Evolutionary conservation across 768 basidiomycete genomes (phyloP), one percentile per base, ranked within the genome.

Genomic region (Lentinus tigrinus): DNA sequence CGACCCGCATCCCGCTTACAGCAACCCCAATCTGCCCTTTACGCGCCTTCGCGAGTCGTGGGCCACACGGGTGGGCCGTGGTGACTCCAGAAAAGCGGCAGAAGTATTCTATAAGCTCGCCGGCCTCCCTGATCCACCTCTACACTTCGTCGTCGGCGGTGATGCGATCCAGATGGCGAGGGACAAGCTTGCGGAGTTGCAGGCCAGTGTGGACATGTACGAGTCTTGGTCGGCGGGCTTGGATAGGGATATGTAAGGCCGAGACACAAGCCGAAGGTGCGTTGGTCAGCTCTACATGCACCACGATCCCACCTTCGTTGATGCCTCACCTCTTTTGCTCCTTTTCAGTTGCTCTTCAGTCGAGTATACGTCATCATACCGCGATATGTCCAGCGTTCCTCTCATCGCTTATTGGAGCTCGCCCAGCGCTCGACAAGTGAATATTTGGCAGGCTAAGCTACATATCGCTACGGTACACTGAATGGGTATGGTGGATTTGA

Each of bases 51-150:
- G 57, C 16, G 46, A 24, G 24, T 31, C 31, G 11, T 31, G 31
- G 31, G 6, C 31, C 31, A 31, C 31, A 6, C 31, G 31, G 23
- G 28, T 36, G 9, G 14, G 31, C 37, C 19, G 23, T 1, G 56
- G 56, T 0, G 36, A 54, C 34, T 8, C 42, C 8, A 3, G 46
- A 47, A 67, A 66, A 58, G 66, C 63, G 1, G 57, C 53, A 11
- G 34, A 58, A 19, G 51, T 52, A 31, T 57, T 69, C 13, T 66
- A 64, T 27, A 46, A 59, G 37, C 34, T 67, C 4, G 50, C 65
- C 3, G 31, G 10, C 14, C 44, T 65, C 14, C 26, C 54, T 5
- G 44, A 69, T 16, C 65, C 65, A 0, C 68, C 68, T 11, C 56
- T 69, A 16, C 52, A 61, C 14, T 44, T 67, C 17, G 11, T 31